Conservation (phyloP, 2,329 filamentous ascomycete species). For the Bisporella sp. region DNA sequence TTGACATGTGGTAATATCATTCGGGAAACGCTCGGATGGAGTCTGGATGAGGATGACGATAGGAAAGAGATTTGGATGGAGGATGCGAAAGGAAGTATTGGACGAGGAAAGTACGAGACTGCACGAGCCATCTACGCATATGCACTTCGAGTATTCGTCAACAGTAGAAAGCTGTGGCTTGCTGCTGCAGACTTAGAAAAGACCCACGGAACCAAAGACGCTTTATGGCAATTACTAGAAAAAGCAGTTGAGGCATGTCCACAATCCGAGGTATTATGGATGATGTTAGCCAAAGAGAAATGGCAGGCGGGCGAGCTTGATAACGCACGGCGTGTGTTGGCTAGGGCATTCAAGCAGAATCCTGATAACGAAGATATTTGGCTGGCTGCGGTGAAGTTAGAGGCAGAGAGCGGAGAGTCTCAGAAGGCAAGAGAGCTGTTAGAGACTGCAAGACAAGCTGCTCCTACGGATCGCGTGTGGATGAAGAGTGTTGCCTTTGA, state of each 20-base stretch:
- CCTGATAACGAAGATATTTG: constrained; percentile 98
- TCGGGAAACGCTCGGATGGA: constrained; percentile 86
- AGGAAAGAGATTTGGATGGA: constrained; percentile 94
- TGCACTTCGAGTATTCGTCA: constrained; percentile 81
- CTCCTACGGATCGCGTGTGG: constrained; percentile 93
- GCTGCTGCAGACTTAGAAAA: constrained; percentile 88
- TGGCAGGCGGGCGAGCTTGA: constrained; percentile 85
- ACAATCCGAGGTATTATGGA: constrained; percentile 85
- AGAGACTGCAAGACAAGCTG: constrained; percentile 74
- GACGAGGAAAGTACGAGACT: constrained; percentile 78
- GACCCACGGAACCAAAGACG: constrained; percentile 77
- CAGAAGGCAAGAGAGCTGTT: constrained; percentile 79
- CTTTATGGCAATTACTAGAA: constrained; percentile 77
- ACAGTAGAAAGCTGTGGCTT: constrained; percentile 81
- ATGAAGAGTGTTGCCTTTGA: constrained; percentile 95
- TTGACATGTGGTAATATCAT: constrained; percentile 87
- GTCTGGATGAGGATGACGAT: constrained; percentile 91
- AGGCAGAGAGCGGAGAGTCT: constrained; percentile 79
- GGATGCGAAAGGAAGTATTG: constrained; percentile 78
- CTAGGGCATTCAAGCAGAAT: constrained; percentile 87
- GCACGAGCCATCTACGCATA: constrained; percentile 92
- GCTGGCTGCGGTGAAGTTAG: constrained; percentile 91
- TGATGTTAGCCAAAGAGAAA: constrained; percentile 92
- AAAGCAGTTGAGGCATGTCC: constrained; percentile 93
- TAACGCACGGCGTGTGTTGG: constrained; percentile 78